phyloP scores from a whole-genome alignment of 495 filamentous ascomycete species.

The Rhypophila decipiens region DNA sequence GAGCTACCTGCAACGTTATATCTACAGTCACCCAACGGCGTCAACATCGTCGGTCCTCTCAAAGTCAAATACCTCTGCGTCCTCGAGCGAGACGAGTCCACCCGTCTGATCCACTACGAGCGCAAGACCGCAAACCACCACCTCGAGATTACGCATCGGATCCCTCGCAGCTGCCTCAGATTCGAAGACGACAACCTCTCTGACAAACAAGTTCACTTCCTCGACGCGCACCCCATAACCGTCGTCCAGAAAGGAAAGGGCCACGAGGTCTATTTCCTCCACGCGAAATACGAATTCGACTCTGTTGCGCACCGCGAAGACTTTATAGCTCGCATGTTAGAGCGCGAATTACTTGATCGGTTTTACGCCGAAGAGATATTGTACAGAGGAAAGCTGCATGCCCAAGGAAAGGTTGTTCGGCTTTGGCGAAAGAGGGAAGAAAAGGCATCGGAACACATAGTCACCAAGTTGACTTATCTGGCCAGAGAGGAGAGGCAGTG shows the following conservation, averaged over 20 bases:
- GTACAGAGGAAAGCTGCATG: slow-evolving; percentile 1
- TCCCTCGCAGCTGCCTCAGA: slow-evolving; percentile 1
- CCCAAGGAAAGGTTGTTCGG: slow-evolving; percentile 2
- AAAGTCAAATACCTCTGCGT: slow-evolving; percentile 5
- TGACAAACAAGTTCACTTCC: slow-evolving; percentile 1
- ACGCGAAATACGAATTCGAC: slow-evolving; percentile 5
- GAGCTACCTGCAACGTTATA: not conserved
- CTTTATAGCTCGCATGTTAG: slow-evolving; percentile 2
- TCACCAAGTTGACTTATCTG: slow-evolving; percentile 2
- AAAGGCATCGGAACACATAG: not conserved
- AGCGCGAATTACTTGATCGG: slow-evolving; percentile 1
- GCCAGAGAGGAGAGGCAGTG: not conserved
- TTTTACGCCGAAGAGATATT: slow-evolving; percentile 5
- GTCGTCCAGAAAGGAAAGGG: slow-evolving; percentile 1
- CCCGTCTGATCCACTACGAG: slow-evolving; percentile 7
- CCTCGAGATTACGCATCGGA: slow-evolving; percentile 2
- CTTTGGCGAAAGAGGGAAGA: slow-evolving; percentile 2
- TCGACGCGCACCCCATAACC: slow-evolving; percentile 5
- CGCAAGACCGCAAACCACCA: slow-evolving; percentile 1
- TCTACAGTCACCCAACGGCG: not conserved
- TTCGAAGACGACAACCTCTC: slow-evolving; percentile 5
- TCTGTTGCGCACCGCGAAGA: not conserved
- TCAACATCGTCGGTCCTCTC: slow-evolving; percentile 1
- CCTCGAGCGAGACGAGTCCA: slow-evolving; percentile 2
- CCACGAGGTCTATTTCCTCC: slow-evolving; percentile 4